A percentile compares a stretch with the other conserved stretches of the same genome.
Evolutionary conservation across 805 yeast genomes (phyloP).

Genomic region (Ogataea ganodermae): DNA sequence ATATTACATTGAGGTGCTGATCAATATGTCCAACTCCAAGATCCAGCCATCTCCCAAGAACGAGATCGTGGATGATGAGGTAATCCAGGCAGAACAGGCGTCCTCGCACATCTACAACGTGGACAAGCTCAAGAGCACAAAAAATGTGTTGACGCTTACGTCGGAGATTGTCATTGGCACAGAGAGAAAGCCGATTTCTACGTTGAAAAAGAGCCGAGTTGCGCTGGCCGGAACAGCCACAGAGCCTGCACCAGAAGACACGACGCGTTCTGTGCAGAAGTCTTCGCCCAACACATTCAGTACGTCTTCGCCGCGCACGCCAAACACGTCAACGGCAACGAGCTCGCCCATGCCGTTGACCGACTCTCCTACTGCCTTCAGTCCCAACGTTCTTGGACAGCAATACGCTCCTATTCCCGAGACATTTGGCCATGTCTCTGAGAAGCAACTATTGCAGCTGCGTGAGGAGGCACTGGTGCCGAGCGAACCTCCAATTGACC

Average conservation of each 20-base stretch:
- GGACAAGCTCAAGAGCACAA: conserved; percentile 71
- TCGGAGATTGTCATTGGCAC: conserved; percentile 84
- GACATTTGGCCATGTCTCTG: conserved; percentile 39
- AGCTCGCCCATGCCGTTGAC: conserved; percentile 8
- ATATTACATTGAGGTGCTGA: conserved; percentile 79
- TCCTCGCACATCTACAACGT: conserved; percentile 62
- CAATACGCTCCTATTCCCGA: conserved; percentile 17
- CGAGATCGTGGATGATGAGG: conserved; percentile 28
- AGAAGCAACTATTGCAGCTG: conserved; percentile 56
- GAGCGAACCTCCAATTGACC: conserved; percentile 46
- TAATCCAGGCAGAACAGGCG: conserved; percentile 20
- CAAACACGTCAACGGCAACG: conserved; percentile 6
- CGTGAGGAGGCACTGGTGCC: conserved; percentile 65
- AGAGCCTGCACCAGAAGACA: conserved; percentile 1
- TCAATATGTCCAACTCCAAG: conserved; percentile 67
- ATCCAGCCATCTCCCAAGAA: conserved; percentile 19
- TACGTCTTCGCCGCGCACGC: conserved; percentile 10
- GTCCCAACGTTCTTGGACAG: conserved; percentile 8
- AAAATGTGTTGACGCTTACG: conserved; percentile 78
- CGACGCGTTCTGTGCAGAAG: conserved; percentile 6
- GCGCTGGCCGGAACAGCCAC: not conserved
- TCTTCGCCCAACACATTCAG: not conserved
- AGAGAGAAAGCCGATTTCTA: conserved; percentile 46
- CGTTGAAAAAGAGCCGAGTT: conserved; percentile 24
- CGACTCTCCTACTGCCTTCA: conserved; percentile 8